A percentile compares a stretch with the other conserved stretches of the same genome.
These are phyloP conservation scores for Nosema muscidifuracis DNA, from an alignment of 371 early-diverging fungal species.

Conservation along the genomic window DNA sequence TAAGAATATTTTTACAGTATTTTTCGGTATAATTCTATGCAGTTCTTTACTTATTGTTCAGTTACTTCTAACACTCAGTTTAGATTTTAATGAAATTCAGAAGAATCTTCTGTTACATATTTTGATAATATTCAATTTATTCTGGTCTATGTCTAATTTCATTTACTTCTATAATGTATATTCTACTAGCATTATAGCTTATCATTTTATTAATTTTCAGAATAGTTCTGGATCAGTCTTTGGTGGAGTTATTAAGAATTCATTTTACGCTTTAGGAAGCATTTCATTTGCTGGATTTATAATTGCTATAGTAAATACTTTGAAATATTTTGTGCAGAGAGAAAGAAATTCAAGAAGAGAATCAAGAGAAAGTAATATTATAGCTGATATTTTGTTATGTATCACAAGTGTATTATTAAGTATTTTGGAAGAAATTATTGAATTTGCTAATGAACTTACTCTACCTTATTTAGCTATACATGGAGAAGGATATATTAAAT, in stretches of 20 bases:
- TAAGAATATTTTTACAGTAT: neutral
- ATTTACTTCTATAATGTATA: constrained; percentile 9
- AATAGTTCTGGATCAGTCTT: neutral
- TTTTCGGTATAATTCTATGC: neutral
- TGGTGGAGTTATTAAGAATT: neutral
- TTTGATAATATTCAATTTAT: neutral
- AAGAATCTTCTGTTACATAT: neutral
- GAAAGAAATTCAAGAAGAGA: constrained; percentile 14
- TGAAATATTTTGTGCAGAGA: constrained; percentile 11
- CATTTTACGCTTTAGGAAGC: constrained; percentile 25
- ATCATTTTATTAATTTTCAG: neutral
- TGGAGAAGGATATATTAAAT: constrained; percentile 20
- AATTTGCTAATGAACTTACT: constrained; percentile 15
- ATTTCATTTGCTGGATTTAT: constrained; percentile 42
- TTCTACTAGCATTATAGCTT: neutral
- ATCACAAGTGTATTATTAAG: neutral
- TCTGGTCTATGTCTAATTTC: neutral
- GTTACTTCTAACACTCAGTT: neutral
- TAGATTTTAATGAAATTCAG: neutral
- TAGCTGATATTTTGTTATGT: constrained; percentile 13
- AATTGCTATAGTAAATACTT: constrained; percentile 19
- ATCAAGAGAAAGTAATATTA: neutral
- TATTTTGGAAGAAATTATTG: constrained; percentile 10
- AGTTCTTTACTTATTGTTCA: neutral
- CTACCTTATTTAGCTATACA: constrained; percentile 34